These are phyloP conservation scores for Biancaea sappan DNA, from an alignment of 306 rosid species.

Conservation along the genomic window DNA sequence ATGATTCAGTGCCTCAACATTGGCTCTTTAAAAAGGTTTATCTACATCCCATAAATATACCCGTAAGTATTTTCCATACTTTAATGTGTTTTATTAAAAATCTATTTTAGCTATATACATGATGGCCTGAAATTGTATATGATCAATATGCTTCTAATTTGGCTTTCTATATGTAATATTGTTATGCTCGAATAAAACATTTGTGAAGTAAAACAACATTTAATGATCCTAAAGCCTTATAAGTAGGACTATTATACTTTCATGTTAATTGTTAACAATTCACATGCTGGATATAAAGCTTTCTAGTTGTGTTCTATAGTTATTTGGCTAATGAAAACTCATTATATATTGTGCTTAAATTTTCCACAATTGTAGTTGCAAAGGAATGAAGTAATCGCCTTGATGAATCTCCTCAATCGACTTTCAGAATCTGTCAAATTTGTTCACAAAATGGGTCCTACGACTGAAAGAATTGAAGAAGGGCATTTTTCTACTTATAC, in stretches of 20 bases:
- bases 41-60: too few species aligned
- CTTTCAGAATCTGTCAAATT: conserved; percentile 82
- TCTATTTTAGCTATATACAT: neutral
- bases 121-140: neutral
- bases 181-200: neutral
- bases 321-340: neutral
- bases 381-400: conserved; percentile 91
- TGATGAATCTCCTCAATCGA: conserved; percentile 85
- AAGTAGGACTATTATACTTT: neutral
- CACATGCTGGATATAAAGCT: neutral
- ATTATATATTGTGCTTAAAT: conserved; percentile 27
- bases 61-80: too few species aligned
- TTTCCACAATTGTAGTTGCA: conserved; percentile 77
- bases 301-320: neutral
- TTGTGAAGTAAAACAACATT: neutral
- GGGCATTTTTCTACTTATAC: conserved; percentile 43
- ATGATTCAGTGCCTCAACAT: too few species aligned
- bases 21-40: neutral
- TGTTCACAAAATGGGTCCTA: conserved; percentile 68
- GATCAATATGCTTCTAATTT: neutral
- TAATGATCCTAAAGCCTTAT: neutral
- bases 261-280: neutral
- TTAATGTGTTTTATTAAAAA: neutral
- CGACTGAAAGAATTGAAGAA: conserved; percentile 55
- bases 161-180: neutral